Evolutionary conservation across 164 flowering plant species (phyloP), one percentile per base, ranked within the genome.

Genomic region (Vitis cinerea): DNA sequence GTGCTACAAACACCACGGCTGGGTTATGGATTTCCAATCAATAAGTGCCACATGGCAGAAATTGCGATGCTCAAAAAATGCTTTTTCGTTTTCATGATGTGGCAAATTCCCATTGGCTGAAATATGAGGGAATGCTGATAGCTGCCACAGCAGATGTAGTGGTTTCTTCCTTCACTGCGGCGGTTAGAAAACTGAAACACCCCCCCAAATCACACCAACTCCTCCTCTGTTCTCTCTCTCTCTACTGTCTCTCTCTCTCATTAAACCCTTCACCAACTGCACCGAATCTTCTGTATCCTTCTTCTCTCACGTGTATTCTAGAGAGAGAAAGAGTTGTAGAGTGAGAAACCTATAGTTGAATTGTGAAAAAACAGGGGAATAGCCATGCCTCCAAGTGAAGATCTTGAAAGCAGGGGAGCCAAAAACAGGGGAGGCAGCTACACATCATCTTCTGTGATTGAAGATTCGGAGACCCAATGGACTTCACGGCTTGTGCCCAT

Each of bases 401-500:
- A 87, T 75, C 30, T 83, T 15, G 95, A 88, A 69, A 79, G 65
- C 66, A 73, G 88, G 56, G 86, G 77, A 57, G 75, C 2, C 10
- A 51, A 11, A 50, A 69, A 48, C 29, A 72, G 61, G 58, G 59
- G 15, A 44, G 55, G 50, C 61, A 27, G 61, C 68, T 30, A 17
- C 77, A 1, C 65, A 53, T 37, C 82, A 1, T 74, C 81, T 13
- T 44, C 79, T 8, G 17, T 54, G 57, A 47, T 57, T 1, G 84
- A 79, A 10, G 80, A 76, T 11, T 29, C 81, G 10, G 88, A 86
- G 59, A 64, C 78, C 29, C 83, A 75, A 47, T 94, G 96, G 96
- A 80, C 77, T 14, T 79, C 98, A 4, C 89, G 97, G 98, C 50
- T 91, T 63, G 80, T 94, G 8, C 96, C 97, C 2, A 56, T 84